These are phyloP conservation scores for Rachicladosporium sp. DNA, from an alignment of 2,329 filamentous ascomycete genomes.

Conservation along the genomic window DNA sequence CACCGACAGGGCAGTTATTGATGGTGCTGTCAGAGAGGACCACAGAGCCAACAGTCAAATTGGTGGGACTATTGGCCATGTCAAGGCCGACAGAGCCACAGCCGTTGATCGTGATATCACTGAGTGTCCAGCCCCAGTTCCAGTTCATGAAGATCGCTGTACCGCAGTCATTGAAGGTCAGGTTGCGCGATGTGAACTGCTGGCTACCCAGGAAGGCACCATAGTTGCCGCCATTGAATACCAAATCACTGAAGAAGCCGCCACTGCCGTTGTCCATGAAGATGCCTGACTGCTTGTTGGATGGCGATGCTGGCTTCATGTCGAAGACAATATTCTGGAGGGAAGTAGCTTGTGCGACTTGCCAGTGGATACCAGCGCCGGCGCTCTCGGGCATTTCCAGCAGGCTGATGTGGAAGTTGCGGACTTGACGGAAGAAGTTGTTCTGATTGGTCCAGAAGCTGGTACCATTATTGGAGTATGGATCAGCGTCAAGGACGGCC, in stretches of 20 bases:
- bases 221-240: conserved; percentile 48
- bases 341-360: conserved; percentile 43
- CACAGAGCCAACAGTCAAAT: conserved; percentile 74
- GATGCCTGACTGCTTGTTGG: conserved; percentile 35
- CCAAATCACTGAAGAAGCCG: conserved; percentile 44
- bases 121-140: conserved; percentile 42
- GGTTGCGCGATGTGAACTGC: conserved; percentile 45
- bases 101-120: conserved; percentile 34
- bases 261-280: conserved; percentile 24
- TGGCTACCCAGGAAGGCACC: conserved; percentile 52
- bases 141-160: conserved; percentile 43
- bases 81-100: conserved; percentile 35
- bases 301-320: conserved; percentile 34
- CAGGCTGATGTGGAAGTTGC: conserved; percentile 42
- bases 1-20: conserved; percentile 60
- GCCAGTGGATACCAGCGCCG: conserved; percentile 39
- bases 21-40: conserved; percentile 72
- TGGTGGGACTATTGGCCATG: conserved; percentile 33
- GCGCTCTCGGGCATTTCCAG: conserved; percentile 24
- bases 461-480: conserved; percentile 51
- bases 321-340: conserved; percentile 51
- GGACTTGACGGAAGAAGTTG: conserved; percentile 44
- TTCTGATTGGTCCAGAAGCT: conserved; percentile 43
- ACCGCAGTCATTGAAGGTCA: conserved; percentile 37
- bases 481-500: conserved; percentile 78